phyloP scores from a whole-genome alignment of 495 filamentous ascomycete genomes.

The Lasiosphaeria hispida region DNA sequence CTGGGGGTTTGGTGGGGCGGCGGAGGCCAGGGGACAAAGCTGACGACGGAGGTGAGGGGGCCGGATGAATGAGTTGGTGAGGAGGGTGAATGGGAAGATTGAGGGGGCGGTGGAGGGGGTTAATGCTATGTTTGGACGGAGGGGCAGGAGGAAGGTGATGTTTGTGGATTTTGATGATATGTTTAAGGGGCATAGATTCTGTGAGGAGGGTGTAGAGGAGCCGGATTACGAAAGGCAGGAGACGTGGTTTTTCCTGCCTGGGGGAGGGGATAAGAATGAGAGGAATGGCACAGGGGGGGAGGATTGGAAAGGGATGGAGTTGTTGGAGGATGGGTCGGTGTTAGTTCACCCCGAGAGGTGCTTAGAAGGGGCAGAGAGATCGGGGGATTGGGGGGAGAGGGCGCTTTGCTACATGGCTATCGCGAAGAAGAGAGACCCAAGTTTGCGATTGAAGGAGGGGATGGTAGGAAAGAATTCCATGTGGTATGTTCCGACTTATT shows the following conservation, averaged over 20 bases:
- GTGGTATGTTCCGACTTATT: slow-evolving; percentile 46
- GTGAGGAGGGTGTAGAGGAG: slow-evolving; percentile 43
- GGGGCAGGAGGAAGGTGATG: slow-evolving; percentile 31
- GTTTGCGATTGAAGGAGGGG: slow-evolving; percentile 22
- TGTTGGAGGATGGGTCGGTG: slow-evolving; percentile 20
- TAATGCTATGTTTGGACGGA: slow-evolving; percentile 33
- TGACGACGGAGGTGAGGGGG: slow-evolving; percentile 31
- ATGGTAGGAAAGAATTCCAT: slow-evolving; percentile 30
- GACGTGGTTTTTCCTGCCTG: slow-evolving; percentile 50
- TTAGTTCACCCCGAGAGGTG: slow-evolving; percentile 34
- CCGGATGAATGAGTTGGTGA: too few relatives aligned
- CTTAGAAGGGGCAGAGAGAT: slow-evolving; percentile 24
- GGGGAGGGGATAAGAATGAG: slow-evolving; percentile 36
- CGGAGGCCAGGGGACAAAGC: slow-evolving; percentile 28
- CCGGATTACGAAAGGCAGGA: slow-evolving; percentile 38
- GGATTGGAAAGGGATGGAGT: slow-evolving; percentile 1
- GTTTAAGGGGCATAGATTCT: slow-evolving; percentile 49
- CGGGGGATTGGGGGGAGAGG: slow-evolving; percentile 39
- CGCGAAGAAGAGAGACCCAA: slow-evolving; percentile 31
- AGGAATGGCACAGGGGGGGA: too few relatives aligned
- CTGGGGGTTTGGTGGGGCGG: slow-evolving; percentile 42
- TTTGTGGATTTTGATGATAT: slow-evolving; percentile 44
- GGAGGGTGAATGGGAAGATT: too few relatives aligned
- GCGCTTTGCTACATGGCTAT: slow-evolving; percentile 43
- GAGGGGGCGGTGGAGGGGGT: slow-evolving; percentile 39